Evolutionary conservation across 2,329 filamentous ascomycete species (phyloP).

Genomic region (Epichloe sp.): DNA sequence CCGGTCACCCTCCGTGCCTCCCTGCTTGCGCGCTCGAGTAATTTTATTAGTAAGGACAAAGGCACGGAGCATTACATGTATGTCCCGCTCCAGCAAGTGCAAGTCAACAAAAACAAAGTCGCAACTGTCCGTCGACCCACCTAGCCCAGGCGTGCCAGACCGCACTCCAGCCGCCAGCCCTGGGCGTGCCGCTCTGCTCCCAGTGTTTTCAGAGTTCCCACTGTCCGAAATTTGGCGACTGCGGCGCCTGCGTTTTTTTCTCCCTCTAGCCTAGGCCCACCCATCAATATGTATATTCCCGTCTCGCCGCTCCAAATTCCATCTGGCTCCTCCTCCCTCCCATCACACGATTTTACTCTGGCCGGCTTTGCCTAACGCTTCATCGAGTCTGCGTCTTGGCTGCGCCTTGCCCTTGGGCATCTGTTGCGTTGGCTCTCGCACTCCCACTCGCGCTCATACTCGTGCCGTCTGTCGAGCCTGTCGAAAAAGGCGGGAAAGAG

Average conservation of each 20-base stretch:
- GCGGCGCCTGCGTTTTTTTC: neutral
- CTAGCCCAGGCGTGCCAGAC: too few species aligned
- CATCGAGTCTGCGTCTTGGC: neutral
- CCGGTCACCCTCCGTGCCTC: too few species aligned
- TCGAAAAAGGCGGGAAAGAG: neutral
- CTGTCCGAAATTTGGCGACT: slow-evolving; percentile 2
- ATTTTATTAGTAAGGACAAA: neutral
- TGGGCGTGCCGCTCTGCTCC: neutral
- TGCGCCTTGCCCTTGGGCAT: slow-evolving; percentile 3
- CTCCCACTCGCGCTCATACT: neutral
- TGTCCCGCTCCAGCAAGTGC: neutral
- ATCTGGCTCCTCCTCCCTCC: neutral
- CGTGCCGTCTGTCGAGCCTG: neutral
- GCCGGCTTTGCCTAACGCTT: neutral
- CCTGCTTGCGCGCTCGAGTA: neutral
- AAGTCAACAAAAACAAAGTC: neutral
- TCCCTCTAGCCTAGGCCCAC: slow-evolving; percentile 4
- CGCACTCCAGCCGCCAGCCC: neutral
- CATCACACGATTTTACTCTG: neutral
- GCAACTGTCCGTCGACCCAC: neutral
- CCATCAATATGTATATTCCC: slow-evolving; percentile 7
- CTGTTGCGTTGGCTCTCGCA: neutral
- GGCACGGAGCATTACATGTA: too few species aligned
- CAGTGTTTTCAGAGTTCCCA: neutral
- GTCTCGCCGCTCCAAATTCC: slow-evolving; percentile 1